Evolutionary conservation across 345 rosid genomes (phyloP), one percentile per base, ranked within the genome.

Genomic region (Eucalyptus erythrocorys): DNA sequence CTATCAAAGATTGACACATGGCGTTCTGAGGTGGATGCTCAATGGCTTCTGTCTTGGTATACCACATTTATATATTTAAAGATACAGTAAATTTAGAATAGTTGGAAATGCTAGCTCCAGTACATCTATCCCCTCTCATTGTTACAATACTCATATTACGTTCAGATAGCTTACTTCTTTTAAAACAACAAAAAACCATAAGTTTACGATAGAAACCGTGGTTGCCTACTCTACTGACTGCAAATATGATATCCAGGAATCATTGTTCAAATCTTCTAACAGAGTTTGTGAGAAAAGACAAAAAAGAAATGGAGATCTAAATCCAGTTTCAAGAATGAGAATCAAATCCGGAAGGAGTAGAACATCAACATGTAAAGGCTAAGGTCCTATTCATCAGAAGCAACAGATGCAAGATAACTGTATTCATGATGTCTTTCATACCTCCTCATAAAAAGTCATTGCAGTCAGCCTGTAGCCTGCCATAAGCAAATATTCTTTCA

Each of bases 371-470:
- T 26, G 40, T 49, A 59, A 26, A 66, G 57, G 49, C 48, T 82
- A 48, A 76, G 45, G 82, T 76, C 27, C 82, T 76, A 76, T 5
- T 76, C 64, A 49, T 32, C n/a, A 66, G 82, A 89, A 68, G 55
- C 30, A 68, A 51, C 68, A 61, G 42, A 32, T 50, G 13, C 68
- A 43, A 30, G n/a, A 81, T 42, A 51, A 34, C 43, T 45, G 40
- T 11, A 49, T 19, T 66, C 82, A 76, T 40, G 27, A 76, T 37
- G 82, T 19, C 71, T 8, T 90, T 27, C 85, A 89, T 91, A 97
- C 99, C 95, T 97, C 99, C 91, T 96, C 99, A 90, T 94, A 97
- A 90, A 96, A 97, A 87, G 99, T 97, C 99, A 97, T 97, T 81
- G 99, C 98, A 50, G 99, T 94, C 89, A 96, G 96, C 91, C 99